Evolutionary conservation across 1,284 basidiomycete genomes (phyloP), one percentile per base, ranked within the genome.

Genomic region (Microbotryomycetes sp.): DNA sequence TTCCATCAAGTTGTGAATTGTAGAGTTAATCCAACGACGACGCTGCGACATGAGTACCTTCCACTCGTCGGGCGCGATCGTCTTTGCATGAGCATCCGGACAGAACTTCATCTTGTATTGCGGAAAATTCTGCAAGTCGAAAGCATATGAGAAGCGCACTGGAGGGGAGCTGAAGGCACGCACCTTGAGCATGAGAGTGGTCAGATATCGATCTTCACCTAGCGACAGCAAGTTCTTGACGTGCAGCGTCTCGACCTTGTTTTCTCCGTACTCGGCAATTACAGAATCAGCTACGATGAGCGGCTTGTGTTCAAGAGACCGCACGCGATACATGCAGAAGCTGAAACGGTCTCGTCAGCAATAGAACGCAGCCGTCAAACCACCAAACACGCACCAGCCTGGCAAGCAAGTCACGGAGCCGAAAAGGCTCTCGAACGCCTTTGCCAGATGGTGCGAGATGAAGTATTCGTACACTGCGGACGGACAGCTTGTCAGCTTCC

Each of bases 21-120:
- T 99, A 45, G 92, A 97, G 79, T 98, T 98, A 79, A 98, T 99
- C 96, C 96, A 98, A 72, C 92, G 87, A 79, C 93, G 88, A 79
- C 93, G 86, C 76, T 99, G 94, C 11, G 91, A 96, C n/a, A 98
- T 79, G 67, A 98, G 77, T 50, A 99, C 87, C 73, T 86, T 86
- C 90, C 91, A 97, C 70, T 90, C 87, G 70, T 91, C 89, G 0
- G 91, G 91, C 5, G 91, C 91, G 29, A 94, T 88, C 21, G 76
- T 78, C 67, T 68, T 65, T 3, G 93, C 92, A 73, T 91, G 87
- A 1, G 92, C 92, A 73, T 97, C 93, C 18, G 89, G 84, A 29
- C 93, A 84, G 73, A 97, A 97, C 73, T 92, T 91, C 13, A 92
- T 97, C 81, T 93, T 96, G 81, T 85, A 86, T 49, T 82, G 80